Evolutionary conservation across 306 rosid species (phyloP).

Genomic region (Gastrolobium villosum): DNA sequence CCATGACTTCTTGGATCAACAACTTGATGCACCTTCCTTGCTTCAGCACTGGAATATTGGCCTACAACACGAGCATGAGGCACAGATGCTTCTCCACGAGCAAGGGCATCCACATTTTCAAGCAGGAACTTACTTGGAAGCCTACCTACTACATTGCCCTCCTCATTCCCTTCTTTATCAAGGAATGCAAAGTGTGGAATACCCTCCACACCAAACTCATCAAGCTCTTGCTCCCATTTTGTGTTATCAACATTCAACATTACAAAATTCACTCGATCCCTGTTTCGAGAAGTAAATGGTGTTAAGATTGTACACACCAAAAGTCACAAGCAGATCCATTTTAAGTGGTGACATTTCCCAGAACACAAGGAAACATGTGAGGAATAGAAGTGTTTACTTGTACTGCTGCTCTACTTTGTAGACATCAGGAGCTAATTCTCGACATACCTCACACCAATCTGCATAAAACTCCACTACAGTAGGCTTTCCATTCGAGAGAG

Average conservation of each 20-base stretch:
- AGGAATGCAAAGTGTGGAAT: conserved; percentile 97
- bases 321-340: conserved; percentile 13
- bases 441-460: conserved; percentile 99
- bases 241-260: conserved; percentile 88
- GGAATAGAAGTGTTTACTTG: conserved; percentile 66
- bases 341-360: not conserved
- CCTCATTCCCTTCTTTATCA: conserved; percentile 90
- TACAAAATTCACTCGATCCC: conserved; percentile 56
- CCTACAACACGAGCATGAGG: conserved; percentile 95
- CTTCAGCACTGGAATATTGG: conserved; percentile 84
- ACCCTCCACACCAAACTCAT: conserved; percentile 98
- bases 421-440: conserved; percentile 94
- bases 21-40: conserved; percentile 89
- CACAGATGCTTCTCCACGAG: conserved; percentile 75
- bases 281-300: conserved; percentile 29
- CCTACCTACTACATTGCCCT: conserved; percentile 93
- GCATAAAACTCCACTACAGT: conserved; percentile 99
- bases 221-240: conserved; percentile 98
- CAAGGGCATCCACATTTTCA: conserved; percentile 89
- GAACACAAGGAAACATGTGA: not conserved
- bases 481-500: conserved; percentile 95
- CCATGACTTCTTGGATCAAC: conserved; percentile 95
- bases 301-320: conserved; percentile 13
- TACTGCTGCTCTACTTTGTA: conserved; percentile 92
- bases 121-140: conserved; percentile 81